Conservation (phyloP, 2,329 filamentous ascomycete genomes). For the Ceratocystiopsis brevicomis region DNA sequence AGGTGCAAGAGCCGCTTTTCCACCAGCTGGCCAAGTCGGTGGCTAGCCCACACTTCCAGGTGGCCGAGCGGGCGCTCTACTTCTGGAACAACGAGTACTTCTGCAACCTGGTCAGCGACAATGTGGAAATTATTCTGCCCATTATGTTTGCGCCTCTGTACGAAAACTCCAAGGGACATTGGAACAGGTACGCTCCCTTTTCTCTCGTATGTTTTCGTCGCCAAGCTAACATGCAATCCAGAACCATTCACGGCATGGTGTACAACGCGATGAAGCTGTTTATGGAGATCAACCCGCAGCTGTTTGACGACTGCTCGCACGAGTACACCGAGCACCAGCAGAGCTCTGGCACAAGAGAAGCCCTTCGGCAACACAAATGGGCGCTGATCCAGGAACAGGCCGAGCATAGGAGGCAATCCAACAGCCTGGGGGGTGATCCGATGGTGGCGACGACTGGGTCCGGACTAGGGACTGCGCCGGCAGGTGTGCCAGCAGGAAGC, state of each 20-base stretch:
- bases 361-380: conserved; percentile 72
- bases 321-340: conserved; percentile 96
- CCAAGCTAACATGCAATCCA: conserved; percentile 18
- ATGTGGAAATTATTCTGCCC: conserved; percentile 91
- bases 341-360: conserved; percentile 68
- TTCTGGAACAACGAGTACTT: conserved; percentile 99
- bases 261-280: conserved; percentile 99
- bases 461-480: neutral
- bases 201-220: neutral
- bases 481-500: neutral
- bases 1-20: conserved; percentile 94
- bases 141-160: conserved; percentile 99
- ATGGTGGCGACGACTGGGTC: too few relatives aligned
- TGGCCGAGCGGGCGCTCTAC: conserved; percentile 89
- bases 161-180: conserved; percentile 97
- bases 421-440: too few relatives aligned
- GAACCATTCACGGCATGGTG: conserved; percentile 98
- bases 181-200: conserved; percentile 54
- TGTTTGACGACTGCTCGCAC: conserved; percentile 96
- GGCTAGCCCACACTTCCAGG: conserved; percentile 95
- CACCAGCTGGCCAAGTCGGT: conserved; percentile 96
- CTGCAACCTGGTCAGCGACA: conserved; percentile 96
- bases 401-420: conserved; percentile 18
- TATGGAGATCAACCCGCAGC: conserved; percentile 97
- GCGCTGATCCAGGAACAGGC: conserved; percentile 68